These are phyloP conservation scores for Rheum nobile DNA, from an alignment of 148 eudicot species.

Conservation along the genomic window DNA sequence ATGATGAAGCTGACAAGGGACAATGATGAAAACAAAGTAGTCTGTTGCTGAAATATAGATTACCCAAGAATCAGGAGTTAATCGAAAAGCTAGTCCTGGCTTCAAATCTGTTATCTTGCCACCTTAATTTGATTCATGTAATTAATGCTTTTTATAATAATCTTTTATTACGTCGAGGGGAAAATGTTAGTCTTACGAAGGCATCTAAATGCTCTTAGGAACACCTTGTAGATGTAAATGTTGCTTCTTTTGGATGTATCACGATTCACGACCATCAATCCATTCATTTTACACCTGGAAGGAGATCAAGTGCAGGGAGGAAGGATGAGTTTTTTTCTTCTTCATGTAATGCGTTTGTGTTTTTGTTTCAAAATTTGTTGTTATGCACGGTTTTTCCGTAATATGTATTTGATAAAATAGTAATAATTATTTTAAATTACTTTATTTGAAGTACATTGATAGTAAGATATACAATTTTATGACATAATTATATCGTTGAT, in stretches of 20 bases:
- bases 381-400: too few relatives aligned
- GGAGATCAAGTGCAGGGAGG: neutral
- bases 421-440: too few relatives aligned
- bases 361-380: too few relatives aligned
- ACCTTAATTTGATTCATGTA: neutral
- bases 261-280: neutral
- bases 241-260: neutral
- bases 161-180: neutral
- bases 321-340: too few relatives aligned
- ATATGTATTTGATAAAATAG: too few relatives aligned
- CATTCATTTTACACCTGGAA: neutral
- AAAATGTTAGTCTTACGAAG: neutral
- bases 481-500: too few relatives aligned
- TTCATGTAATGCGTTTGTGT: neutral
- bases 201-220: neutral
- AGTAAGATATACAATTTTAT: too few relatives aligned
- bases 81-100: neutral
- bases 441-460: too few relatives aligned
- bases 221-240: neutral
- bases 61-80: neutral
- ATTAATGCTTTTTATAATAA: neutral
- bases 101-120: neutral
- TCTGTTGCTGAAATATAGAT: neutral
- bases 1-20: slow-evolving; percentile 42
- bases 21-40: slow-evolving; percentile 17